Evolutionary conservation across 768 basidiomycete species (phyloP), one percentile per base, ranked within the genome.

Genomic region (Termitomyces sp.): DNA sequence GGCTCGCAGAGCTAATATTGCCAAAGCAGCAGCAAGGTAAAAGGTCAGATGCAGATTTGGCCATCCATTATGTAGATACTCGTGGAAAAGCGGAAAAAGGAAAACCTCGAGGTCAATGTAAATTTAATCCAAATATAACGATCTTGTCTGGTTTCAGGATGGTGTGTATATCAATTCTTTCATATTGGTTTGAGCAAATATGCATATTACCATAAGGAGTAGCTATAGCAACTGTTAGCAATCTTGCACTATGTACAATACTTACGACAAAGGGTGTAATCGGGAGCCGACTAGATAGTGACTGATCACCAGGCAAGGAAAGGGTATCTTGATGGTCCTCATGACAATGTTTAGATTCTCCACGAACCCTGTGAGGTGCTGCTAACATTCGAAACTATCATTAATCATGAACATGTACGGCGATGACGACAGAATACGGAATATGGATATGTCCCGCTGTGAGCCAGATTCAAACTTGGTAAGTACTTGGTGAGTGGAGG

Each of bases 1-100:
- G 53, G 89, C 86, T 34, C 85, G 96, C 56, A 75, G 89, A 64
- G 76, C 75, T 48, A 70, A 77, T 34, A 69, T 84, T 22, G 74
- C 74, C 47, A 73, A 68, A 58, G 62, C 61, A 18, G 57, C 70
- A 2, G 61, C 55, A 33, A 45, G 22, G 16, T 42, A 36, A 24
- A 46, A 36, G 22, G 42, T n/a, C 31, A 39, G 10, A 20, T 20
- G 16, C 12, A 49, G 24, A 28, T 47, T 28, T 26, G 29, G 31
- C 29, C 6, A 45, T 10, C 3, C 24, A 26, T 51, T 15, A 20
- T 3, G n/a, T n/a, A 26, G 16, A 33, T 33, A 42, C 52, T 24
- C 16, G 1, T 24, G 34, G 33, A 51, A 18, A 36, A 49, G 36
- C 5, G 36, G 36, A 37, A 37, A 37, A 10, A 28, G 16, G 16